Evolutionary conservation across 192 early-diverging fungal genomes (phyloP), one percentile per base, ranked within the genome.

Genomic region (Podila minutissima): DNA sequence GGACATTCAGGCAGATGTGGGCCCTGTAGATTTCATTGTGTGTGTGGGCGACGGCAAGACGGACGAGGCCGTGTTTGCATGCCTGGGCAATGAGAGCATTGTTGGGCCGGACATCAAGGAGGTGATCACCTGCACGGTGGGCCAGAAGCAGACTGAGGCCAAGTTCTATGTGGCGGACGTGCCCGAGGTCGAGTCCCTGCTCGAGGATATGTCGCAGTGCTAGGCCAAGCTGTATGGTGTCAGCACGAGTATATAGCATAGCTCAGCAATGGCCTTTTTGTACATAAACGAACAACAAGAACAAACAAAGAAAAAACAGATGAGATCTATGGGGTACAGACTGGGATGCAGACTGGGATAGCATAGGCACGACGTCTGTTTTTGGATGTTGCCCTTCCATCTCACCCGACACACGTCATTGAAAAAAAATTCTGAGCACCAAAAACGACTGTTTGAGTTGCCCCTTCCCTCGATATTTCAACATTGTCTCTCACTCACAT

Each of bases 91-190:
- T 51, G 72, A 85, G 49, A 72, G 77, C 46, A 71, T 81, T 65
- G 70, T 78, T 28, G 69, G 71, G 0, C 75, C 79, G 0, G 71
- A 85, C 28, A 51, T 72, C 17, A 75, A 86, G 12, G 83, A 90
- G 48, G 83, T 89, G 62, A 91, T 95, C 64, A 97, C 95, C 31
- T 91, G 91, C 32, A 99, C 98, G 0, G 97, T 99, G 6, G 98
- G 97, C 12, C 96, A 97, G 85, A 99, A 99, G 76, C 93, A 93
- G 78, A 98, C 97, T 0, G 95, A 97, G 63, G 97, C 98, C 26
- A 88, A 89, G 74, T 95, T 89, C 83, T 98, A 93, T 62, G 84
- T 98, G 73, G 95, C 93, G 2, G 87, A 90, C 66, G 91, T 94
- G 33, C 74, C 69, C 6, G 82, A 88, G 37, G 88, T 89, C 7